phyloP scores from a whole-genome alignment of 768 basidiomycete genomes.

The Boletus vermiculosoides region DNA sequence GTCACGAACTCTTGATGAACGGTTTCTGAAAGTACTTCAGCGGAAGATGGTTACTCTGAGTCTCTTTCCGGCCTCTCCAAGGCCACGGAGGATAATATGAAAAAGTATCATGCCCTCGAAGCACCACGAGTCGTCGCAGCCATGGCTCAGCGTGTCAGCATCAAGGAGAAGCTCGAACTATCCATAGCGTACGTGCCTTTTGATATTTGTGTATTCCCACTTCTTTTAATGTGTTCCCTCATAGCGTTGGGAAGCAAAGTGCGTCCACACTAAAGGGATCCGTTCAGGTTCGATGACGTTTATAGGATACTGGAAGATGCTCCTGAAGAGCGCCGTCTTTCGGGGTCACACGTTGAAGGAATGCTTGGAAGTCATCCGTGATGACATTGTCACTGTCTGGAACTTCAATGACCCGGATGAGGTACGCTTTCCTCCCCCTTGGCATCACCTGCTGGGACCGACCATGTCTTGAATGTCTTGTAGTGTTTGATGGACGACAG shows the following conservation, averaged over 20 bases:
- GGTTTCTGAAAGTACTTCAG: slow-evolving; percentile 1
- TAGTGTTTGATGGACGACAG: slow-evolving; percentile 12
- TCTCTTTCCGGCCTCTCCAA: slow-evolving; percentile 4
- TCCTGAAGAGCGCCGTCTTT: slow-evolving; percentile 9
- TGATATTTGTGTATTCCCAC: not conserved
- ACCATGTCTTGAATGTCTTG: not conserved
- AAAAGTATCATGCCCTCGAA: slow-evolving; percentile 4
- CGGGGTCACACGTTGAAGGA: slow-evolving; percentile 3
- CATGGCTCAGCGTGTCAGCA: slow-evolving; percentile 17
- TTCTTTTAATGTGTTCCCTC: not conserved
- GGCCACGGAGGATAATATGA: slow-evolving; percentile 6
- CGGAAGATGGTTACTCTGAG: not conserved
- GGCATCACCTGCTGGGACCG: not conserved
- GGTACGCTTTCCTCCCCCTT: not conserved
- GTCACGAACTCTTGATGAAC: not conserved
- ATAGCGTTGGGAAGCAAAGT: slow-evolving; percentile 17
- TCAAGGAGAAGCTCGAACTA: slow-evolving; percentile 16
- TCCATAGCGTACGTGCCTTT: slow-evolving; percentile 9
- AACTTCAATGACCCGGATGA: slow-evolving; percentile 15
- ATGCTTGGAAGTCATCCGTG: slow-evolving; percentile 13
- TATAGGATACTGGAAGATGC: slow-evolving; percentile 13
- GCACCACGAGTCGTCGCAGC: slow-evolving; percentile 6
- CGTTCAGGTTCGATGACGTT: not conserved
- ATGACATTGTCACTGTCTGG: slow-evolving; percentile 12
- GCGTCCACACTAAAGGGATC: not conserved